Conservation (phyloP, 225 moss, liverwort and hornwort species). For the Straminergon stramineum region DNA sequence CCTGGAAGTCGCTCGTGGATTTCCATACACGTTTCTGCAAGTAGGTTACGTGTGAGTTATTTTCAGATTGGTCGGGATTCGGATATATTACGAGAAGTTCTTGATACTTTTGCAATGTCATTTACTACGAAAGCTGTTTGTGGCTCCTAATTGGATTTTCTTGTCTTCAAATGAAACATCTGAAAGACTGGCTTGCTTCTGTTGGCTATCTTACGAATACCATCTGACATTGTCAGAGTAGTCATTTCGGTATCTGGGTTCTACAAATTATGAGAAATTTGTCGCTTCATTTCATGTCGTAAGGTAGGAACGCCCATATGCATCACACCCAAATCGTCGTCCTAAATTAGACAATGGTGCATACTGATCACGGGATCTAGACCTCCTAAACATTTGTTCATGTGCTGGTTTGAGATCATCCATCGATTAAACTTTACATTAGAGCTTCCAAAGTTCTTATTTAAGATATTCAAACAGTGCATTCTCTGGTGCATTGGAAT, state of each 20-base stretch:
- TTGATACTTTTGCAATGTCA: neutral
- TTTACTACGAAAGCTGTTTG: neutral
- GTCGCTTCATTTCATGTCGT: neutral
- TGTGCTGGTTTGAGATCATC: neutral
- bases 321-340: no score
- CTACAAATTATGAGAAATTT: neutral
- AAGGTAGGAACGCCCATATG: no score
- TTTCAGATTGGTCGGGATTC: neutral
- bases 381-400: no score
- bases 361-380: neutral
- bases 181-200: neutral
- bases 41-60: neutral
- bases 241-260: neutral
- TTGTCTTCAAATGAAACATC: neutral
- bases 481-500: neutral
- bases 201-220: no score
- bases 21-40: slow-evolving; percentile 3
- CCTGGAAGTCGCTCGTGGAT: neutral
- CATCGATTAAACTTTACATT: neutral
- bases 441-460: neutral
- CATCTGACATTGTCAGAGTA: no score
- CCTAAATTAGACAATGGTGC: neutral
- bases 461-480: no score
- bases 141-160: neutral
- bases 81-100: neutral